Conservation (phyloP, 2,329 filamentous ascomycete genomes). For the Diplocarpon rosae region DNA sequence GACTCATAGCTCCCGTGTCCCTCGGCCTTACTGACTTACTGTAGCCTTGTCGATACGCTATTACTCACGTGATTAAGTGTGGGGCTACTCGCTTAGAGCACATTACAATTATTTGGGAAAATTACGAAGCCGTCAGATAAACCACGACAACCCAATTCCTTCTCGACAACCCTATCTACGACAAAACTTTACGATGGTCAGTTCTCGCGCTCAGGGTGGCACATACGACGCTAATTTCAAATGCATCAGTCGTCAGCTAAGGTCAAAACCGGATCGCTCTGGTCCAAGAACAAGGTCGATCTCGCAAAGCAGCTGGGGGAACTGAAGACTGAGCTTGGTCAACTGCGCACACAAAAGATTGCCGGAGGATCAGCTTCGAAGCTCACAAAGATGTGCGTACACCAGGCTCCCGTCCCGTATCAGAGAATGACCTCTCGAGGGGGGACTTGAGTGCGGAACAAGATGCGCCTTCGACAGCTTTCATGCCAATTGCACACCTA, state of each 20-base stretch:
- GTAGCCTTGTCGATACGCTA: too few relatives aligned
- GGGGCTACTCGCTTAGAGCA: too few relatives aligned
- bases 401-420: neutral
- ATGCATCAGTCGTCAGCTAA: conserved; percentile 46
- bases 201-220: conserved; percentile 2
- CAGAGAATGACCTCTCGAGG: neutral
- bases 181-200: conserved; percentile 29
- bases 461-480: neutral
- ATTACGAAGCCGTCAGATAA: neutral
- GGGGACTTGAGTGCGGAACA: neutral
- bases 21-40: too few relatives aligned
- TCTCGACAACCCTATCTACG: conserved; percentile 14
- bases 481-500: neutral
- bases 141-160: conserved; percentile 4
- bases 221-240: conserved; percentile 24
- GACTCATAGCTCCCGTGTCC: too few relatives aligned
- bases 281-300: conserved; percentile 99
- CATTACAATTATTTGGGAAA: neutral
- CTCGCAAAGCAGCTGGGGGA: conserved; percentile 90
- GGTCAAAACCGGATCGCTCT: conserved; percentile 95
- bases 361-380: conserved; percentile 84
- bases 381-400: conserved; percentile 88
- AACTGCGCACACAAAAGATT: conserved; percentile 98
- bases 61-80: too few relatives aligned
- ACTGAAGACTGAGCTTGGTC: conserved; percentile 91